phyloP scores from a whole-genome alignment of 306 rosid species.

The Pyrus communis region DNA sequence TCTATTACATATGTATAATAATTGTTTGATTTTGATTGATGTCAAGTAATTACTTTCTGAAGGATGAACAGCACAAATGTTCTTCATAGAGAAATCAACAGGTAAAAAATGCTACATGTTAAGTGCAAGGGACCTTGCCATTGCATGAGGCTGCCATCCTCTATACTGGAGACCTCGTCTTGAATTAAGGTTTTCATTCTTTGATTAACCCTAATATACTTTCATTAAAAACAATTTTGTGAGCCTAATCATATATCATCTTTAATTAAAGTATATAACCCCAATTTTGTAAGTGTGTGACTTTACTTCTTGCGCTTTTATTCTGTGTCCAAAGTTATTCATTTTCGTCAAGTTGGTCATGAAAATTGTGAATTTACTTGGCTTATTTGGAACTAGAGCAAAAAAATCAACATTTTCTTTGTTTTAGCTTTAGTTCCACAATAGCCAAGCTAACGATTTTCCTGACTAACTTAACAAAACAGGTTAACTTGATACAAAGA shows the following conservation, averaged over 20 bases:
- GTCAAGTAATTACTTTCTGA: background rate
- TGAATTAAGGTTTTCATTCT: conserved; percentile 33
- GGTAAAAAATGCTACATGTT: conserved; percentile 48
- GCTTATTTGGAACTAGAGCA: background rate
- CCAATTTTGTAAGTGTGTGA: too few species aligned
- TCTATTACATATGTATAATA: too few species aligned
- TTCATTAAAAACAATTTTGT: background rate
- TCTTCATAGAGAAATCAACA: conserved; percentile 43
- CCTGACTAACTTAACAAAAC: background rate
- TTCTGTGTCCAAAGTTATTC: too few species aligned
- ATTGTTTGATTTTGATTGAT: background rate
- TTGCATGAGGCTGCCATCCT: conserved; percentile 47
- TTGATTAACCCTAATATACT: background rate
- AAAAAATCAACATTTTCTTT: too few species aligned
- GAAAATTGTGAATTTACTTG: too few species aligned
- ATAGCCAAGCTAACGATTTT: background rate
- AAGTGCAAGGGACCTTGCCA: conserved; percentile 63
- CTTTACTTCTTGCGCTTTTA: background rate
- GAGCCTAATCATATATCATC: background rate
- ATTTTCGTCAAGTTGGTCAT: background rate
- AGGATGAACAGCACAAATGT: conserved; percentile 27
- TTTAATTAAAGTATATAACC: too few species aligned
- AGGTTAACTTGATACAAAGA: background rate
- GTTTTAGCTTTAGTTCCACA: background rate
- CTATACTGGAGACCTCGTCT: conserved; percentile 53